Evolutionary conservation across 1,284 basidiomycete species (phyloP), one percentile per base, ranked within the genome.

Genomic region (Cutaneotrichosporon sp.): DNA sequence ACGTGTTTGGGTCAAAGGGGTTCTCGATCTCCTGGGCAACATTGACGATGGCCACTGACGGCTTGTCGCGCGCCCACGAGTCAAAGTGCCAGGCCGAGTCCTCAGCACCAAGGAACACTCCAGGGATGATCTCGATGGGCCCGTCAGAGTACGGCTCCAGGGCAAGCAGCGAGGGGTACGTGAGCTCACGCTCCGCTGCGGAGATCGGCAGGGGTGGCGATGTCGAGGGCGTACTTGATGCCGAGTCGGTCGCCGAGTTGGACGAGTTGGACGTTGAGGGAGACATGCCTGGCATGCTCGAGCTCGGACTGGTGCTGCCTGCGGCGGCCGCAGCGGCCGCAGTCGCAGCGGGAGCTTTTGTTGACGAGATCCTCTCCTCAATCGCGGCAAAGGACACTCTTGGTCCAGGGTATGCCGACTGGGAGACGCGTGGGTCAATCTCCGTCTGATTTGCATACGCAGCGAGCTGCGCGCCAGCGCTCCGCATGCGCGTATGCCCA

Each of bases 1-100:
- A 50, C 16, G 58, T 40, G 40, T 55, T 31, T 5, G 59, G 38
- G 70, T 89, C 88, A 72, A 91, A 91, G 22, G 91, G 89, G 51
- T 88, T 88, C 34, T 86, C 81, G 65, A 97, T 90, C 80, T 97
- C 93, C 81, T 97, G 96, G 38, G 96, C 96, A 38, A 98, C 96
- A 78, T 97, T 97, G 77, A 98, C 85, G 21, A 97, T 65, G 14
- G 72, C 62, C 1, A 77, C 75, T 6, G 56, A 36, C 1, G 31
- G 18, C 7, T 52, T 55, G 16, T 57, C 57, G 4, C 53, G 58
- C 6, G 69, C 68, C 72, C 73, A 79, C 7, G 65, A 47, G 50
- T 72, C 69, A 42, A 70, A 77, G 31, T 66, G 64, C 30, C 87
- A 86, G 38, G 91, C 91, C 69, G 96, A 96, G 78, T 96, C 92